These are phyloP conservation scores for Coix lacrymajobi DNA, from an alignment of 176 grass and related monocot species.

Conservation along the genomic window DNA sequence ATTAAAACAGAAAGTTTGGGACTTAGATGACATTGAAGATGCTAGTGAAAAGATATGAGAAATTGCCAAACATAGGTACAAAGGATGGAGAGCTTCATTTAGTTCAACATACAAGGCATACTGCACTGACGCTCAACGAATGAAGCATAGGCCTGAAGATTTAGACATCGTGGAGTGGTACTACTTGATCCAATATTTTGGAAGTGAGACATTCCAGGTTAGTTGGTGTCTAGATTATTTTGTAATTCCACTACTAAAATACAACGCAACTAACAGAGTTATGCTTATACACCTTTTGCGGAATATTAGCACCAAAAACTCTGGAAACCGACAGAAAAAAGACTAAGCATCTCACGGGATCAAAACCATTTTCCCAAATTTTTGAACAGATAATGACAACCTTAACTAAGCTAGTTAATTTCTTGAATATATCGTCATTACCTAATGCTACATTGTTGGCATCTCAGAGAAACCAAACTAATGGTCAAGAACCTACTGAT, in stretches of 20 bases:
- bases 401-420: too few species aligned
- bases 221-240: background rate
- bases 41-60: background rate
- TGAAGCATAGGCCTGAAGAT: background rate
- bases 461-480: too few species aligned
- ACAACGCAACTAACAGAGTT: background rate
- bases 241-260: background rate
- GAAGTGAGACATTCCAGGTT: background rate
- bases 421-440: too few species aligned
- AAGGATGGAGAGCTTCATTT: background rate
- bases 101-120: background rate
- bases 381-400: too few species aligned
- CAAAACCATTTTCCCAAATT: too few species aligned
- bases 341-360: too few species aligned
- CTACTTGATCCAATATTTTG: slow-evolving; percentile 8
- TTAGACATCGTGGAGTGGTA: background rate
- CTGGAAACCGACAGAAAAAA: too few species aligned
- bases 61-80: background rate
- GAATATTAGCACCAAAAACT: too few species aligned
- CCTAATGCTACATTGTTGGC: too few species aligned
- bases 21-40: background rate
- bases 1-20: background rate
- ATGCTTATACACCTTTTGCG: too few species aligned
- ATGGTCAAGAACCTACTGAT: too few species aligned
- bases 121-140: background rate